These are phyloP conservation scores for Fonsecaea multimorphosa DNA, from an alignment of 2,329 filamentous ascomycete genomes.

Conservation along the genomic window DNA sequence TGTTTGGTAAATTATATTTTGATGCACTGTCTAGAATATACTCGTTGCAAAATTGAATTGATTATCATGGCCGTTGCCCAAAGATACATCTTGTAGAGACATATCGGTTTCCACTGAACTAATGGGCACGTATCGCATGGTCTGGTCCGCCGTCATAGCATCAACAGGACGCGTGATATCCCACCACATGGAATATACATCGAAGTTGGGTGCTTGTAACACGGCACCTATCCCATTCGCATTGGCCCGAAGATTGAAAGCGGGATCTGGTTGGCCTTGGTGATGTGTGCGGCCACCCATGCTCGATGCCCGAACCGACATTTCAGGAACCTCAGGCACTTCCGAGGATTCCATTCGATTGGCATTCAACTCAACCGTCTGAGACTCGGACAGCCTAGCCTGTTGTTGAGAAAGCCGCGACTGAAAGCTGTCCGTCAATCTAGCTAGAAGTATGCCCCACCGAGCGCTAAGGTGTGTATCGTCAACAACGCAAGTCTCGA, in stretches of 20 bases:
- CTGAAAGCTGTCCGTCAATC: conserved; percentile 8
- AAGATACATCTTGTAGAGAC: conserved; percentile 6
- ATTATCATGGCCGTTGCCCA: conserved; percentile 6
- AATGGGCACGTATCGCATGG: background rate
- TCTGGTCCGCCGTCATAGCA: conserved; percentile 7
- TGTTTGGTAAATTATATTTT: too few relatives aligned
- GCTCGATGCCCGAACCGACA: background rate
- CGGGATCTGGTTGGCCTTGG: background rate
- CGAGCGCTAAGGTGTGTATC: conserved; percentile 12
- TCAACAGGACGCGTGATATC: conserved; percentile 12
- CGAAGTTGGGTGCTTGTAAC: conserved; percentile 13
- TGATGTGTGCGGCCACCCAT: conserved; percentile 6
- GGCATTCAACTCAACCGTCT: background rate
- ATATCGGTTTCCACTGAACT: conserved; percentile 2
- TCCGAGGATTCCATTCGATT: background rate
- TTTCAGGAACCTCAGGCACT: conserved; percentile 2
- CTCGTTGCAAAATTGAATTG: conserved; percentile 4
- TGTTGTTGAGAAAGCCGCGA: conserved; percentile 10
- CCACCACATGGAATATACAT: conserved; percentile 12
- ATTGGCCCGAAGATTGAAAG: conserved; percentile 4
- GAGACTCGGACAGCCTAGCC: background rate
- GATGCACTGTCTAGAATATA: conserved; percentile 1
- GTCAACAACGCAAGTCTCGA: conserved; percentile 12
- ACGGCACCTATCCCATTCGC: background rate
- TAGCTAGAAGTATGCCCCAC: conserved; percentile 3